Evolutionary conservation across 805 yeast species (phyloP), one percentile per base, ranked within the genome.

Genomic region (Hanseniaspora opuntiae): DNA sequence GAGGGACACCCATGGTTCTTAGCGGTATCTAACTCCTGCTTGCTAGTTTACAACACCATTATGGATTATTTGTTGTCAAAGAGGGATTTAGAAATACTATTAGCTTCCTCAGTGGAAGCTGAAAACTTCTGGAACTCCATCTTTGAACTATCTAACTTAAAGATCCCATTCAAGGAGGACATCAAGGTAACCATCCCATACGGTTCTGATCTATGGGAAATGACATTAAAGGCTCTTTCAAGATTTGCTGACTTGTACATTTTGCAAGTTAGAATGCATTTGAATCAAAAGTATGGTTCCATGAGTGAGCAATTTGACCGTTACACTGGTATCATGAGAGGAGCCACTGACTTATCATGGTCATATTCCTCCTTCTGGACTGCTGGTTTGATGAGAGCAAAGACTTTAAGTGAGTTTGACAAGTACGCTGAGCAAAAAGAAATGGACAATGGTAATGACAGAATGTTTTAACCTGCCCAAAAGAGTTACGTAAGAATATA

Each of bases 1-100:
- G 86, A 82, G 60, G 97, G 96, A 3, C 88, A 89, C 62, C 97
- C 97, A 6, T 89, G 97, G 97, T 87, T 88, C 63, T 75, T 89
- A 55, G 70, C 85, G 3, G 84, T 90, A 0, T 77, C 84, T 0
- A 70, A 16, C 66, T 60, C 58, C 60, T 64, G 38, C 63, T 72
- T 12, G 40, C 58, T 50, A 40, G 76, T 75, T 4, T 84, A 72
- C 65, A 64, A 69, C 30, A 71, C 71, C 39, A 66, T 82, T 0
- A 61, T 79, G 33, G 37, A 58, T 4, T 71, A 74, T 16, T 61
- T 83, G 54, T 68, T 81, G 56, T 61, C 65, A n/a, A 79, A 74
- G 61, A 80, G 81, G 2, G 93, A 85, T 60, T 77, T 87, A 63
- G 47, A 42, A 16, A 50, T 50, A 17, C n/a, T 50, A 8, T 36